Evolutionary conservation across 352 stramenopile genomes (phyloP).

Genomic region (Phytopythium mirpurense): DNA sequence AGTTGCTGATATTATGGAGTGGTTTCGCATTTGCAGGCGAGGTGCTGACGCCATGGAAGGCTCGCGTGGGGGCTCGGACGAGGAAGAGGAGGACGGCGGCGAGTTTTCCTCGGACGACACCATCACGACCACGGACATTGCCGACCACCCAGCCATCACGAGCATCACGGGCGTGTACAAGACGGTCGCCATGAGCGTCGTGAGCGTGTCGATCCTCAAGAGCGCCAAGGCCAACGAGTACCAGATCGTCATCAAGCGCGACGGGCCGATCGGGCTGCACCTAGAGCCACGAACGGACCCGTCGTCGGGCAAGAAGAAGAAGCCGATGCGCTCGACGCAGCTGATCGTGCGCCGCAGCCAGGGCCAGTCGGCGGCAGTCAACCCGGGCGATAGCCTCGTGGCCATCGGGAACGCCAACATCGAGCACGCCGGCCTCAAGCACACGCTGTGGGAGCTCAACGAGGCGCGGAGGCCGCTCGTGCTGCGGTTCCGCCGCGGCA

Average conservation of each 20-base stretch:
- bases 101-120: conserved; percentile 68
- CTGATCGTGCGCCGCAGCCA: conserved; percentile 75
- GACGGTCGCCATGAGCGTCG: conserved; percentile 67
- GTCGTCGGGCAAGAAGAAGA: conserved; percentile 20
- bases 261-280: conserved; percentile 59
- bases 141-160: conserved; percentile 67
- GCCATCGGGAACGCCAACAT: conserved; percentile 80
- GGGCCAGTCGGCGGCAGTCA: conserved; percentile 66
- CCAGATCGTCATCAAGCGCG: conserved; percentile 57
- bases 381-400: conserved; percentile 76
- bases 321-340: conserved; percentile 44
- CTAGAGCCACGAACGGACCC: conserved; percentile 33
- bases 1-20: background rate
- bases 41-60: conserved; percentile 33
- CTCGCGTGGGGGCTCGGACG: conserved; percentile 33
- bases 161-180: conserved; percentile 84
- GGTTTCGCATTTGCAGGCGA: conserved; percentile 19
- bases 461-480: conserved; percentile 67
- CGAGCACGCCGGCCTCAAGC: conserved; percentile 79
- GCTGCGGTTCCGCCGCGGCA: conserved; percentile 75
- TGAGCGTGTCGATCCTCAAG: conserved; percentile 74
- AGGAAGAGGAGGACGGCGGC: conserved; percentile 32
- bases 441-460: conserved; percentile 82
- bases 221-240: conserved; percentile 80
- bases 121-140: conserved; percentile 53